Evolutionary conservation across 2,329 filamentous ascomycete genomes (phyloP), one percentile per base, ranked within the genome.

Genomic region (Hypoxylon sp.): DNA sequence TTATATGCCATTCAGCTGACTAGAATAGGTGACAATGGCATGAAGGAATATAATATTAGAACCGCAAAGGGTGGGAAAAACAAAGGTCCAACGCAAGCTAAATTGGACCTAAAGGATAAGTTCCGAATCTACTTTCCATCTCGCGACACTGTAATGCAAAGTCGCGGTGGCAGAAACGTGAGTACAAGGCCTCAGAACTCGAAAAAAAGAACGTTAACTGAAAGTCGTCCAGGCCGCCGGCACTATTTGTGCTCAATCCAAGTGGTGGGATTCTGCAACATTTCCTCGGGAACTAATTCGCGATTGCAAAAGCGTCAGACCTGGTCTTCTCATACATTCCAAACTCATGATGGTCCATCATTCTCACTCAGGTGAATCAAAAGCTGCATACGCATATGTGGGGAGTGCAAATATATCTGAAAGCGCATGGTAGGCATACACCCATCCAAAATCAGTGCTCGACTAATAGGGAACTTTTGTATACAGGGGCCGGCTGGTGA

Each of bases 351-450:
- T 88, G 56, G 86, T 87, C 24, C 82, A 82, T 22, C 72, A 70
- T 57, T 54, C 54, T 6, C 14, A 54, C 14, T 52, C 68, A 29
- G 58, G 53, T 37, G 71, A 76, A 59, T 68, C 73, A 37, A 73
- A 75, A 64, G 60, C 70, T 33, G 89, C 90, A 3, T 98, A 93
- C 91, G 91, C 87, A 1, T 98, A 98, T 76, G 82, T 97, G 39
- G 96, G 96, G 14, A 97, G 93, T 74, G 93, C 94, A 6, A 99
- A 99, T 80, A 81, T 97, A 29, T 97, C 94, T 0, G 94, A 98
- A 80, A 94, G 92, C 78, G 96, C 96, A 31, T 99, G 96, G 92
- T 94, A 81, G 84, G 89, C 83, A 2, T 17, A 47, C 19, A 24
- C 13, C 29, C 14, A 37, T 19, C n/a, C 35, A 42, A 29, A 29